Percentiles rank a stretch among this genome's conserved stretches.
Evolutionary conservation across 495 filamentous ascomycete species (phyloP).

Genomic region (Echria macrotheca): DNA sequence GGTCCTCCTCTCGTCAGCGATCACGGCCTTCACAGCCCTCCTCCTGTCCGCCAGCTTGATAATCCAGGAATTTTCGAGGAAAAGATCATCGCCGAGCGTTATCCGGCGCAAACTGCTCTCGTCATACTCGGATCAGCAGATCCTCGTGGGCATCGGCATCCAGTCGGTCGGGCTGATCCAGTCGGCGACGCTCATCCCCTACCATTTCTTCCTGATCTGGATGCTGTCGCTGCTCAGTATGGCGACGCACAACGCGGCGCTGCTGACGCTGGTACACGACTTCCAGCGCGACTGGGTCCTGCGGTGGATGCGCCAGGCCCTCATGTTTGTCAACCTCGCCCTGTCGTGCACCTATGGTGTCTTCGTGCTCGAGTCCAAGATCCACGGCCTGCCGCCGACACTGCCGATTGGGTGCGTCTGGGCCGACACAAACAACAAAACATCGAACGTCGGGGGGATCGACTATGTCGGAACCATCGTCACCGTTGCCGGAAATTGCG

Average conservation of each 20-base stretch:
- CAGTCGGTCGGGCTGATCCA: conserved; percentile 49
- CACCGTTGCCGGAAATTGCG: conserved; percentile 43
- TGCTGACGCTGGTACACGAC: conserved; percentile 52
- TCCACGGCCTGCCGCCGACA: conserved; percentile 39
- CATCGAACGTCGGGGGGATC: conserved; percentile 29
- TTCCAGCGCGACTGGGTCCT: conserved; percentile 58
- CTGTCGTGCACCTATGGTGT: conserved; percentile 46
- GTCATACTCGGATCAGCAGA: conserved; percentile 56
- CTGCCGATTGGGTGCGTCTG: conserved; percentile 53
- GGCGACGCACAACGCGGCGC: conserved; percentile 50
- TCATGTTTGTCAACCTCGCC: conserved; percentile 54
- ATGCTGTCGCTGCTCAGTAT: conserved; percentile 54
- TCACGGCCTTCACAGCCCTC: conserved; percentile 45
- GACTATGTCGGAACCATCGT: conserved; percentile 48
- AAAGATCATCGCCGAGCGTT: conserved; percentile 28
- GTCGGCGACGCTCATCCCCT: conserved; percentile 44
- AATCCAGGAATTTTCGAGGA: conserved; percentile 32
- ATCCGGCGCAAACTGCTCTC: conserved; percentile 53
- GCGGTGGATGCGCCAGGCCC: conserved; percentile 52
- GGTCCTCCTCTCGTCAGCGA: conserved; percentile 56
- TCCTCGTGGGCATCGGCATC: conserved; percentile 56
- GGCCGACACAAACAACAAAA: conserved; percentile 18
- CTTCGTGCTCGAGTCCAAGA: conserved; percentile 43
- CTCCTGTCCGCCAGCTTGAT: conserved; percentile 45
- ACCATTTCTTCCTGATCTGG: conserved; percentile 61